phyloP scores from a whole-genome alignment of 192 early-diverging fungal species.

The Glomus cerebriforme region DNA sequence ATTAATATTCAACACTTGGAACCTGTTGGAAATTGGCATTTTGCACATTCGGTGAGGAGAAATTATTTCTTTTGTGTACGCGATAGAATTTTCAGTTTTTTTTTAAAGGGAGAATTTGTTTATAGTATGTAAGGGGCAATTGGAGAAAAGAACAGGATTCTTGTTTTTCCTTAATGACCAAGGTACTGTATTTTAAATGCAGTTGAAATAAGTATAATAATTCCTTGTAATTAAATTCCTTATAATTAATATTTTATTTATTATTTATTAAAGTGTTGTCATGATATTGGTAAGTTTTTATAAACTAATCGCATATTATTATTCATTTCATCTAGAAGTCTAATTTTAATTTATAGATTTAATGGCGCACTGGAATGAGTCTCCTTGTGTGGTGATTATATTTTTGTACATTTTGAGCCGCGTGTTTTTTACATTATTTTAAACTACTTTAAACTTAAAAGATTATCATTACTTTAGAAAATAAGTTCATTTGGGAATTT shows the following conservation, averaged over 20 bases:
- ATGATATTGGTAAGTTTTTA: conserved; percentile 32
- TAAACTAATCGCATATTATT: not conserved
- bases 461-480: conserved; percentile 38
- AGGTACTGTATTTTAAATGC: conserved; percentile 38
- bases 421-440: not conserved
- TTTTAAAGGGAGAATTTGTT: not conserved
- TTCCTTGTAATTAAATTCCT: too few relatives aligned
- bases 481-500: conserved; percentile 63
- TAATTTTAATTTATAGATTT: not conserved
- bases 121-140: conserved; percentile 60
- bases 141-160: conserved; percentile 58
- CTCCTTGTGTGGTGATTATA: conserved; percentile 19
- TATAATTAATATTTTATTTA: not conserved
- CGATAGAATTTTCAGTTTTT: not conserved
- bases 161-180: conserved; percentile 65
- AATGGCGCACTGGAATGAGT: conserved; percentile 20
- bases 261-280: conserved; percentile 26
- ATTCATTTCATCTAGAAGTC: not conserved
- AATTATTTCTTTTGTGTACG: conserved; percentile 2
- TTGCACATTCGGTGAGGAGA: conserved; percentile 56
- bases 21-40: conserved; percentile 68
- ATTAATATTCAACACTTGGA: conserved; percentile 67
- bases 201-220: not conserved
- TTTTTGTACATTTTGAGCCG: not conserved
- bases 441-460: conserved; percentile 40